A percentile compares a stretch with the other conserved stretches of the same genome.
These are phyloP conservation scores for Boletus austroedulis DNA, from an alignment of 1,284 basidiomycete species.

Conservation along the genomic window DNA sequence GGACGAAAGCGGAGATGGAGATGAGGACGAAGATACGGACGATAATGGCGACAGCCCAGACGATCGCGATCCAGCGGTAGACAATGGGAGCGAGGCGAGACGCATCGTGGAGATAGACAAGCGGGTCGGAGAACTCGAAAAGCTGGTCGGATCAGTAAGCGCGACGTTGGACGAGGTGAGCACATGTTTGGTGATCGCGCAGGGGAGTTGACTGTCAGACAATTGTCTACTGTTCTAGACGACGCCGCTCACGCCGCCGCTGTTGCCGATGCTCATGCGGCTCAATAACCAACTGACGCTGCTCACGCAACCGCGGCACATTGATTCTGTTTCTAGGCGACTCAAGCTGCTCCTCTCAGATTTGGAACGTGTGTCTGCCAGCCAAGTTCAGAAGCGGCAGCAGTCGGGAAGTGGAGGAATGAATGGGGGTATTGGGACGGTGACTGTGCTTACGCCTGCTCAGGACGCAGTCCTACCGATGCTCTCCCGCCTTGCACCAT, in stretches of 20 bases:
- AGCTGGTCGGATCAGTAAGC: slow-evolving; percentile 71
- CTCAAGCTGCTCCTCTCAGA: slow-evolving; percentile 92
- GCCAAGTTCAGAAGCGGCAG: slow-evolving; percentile 37
- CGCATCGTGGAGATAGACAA: slow-evolving; percentile 70
- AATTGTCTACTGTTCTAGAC: slow-evolving; percentile 20
- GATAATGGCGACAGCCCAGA: slow-evolving; percentile 13
- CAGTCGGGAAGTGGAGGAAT: slow-evolving; percentile 33
- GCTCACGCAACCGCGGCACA: slow-evolving; percentile 92
- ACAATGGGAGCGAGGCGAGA: slow-evolving; percentile 33
- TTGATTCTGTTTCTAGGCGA: slow-evolving; percentile 93
- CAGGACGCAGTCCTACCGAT: slow-evolving; percentile 73
- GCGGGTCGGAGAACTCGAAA: slow-evolving; percentile 78
- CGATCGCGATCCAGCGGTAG: slow-evolving; percentile 1
- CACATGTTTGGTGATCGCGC: background rate
- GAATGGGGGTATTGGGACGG: slow-evolving; percentile 41
- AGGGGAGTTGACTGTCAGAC: background rate
- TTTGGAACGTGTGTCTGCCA: slow-evolving; percentile 74
- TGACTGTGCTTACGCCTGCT: slow-evolving; percentile 42
- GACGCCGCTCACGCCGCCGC: slow-evolving; percentile 69
- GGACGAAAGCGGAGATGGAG: slow-evolving; percentile 8
- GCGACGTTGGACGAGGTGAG: slow-evolving; percentile 70
- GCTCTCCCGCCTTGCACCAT: slow-evolving; percentile 79
- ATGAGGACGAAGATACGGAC: slow-evolving; percentile 9
- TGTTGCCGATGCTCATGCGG: slow-evolving; percentile 78
- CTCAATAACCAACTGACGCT: slow-evolving; percentile 85